Base-by-base conservation (phyloP, 2,329 filamentous ascomycete species). In the Sporothrix curviconia region DNA sequence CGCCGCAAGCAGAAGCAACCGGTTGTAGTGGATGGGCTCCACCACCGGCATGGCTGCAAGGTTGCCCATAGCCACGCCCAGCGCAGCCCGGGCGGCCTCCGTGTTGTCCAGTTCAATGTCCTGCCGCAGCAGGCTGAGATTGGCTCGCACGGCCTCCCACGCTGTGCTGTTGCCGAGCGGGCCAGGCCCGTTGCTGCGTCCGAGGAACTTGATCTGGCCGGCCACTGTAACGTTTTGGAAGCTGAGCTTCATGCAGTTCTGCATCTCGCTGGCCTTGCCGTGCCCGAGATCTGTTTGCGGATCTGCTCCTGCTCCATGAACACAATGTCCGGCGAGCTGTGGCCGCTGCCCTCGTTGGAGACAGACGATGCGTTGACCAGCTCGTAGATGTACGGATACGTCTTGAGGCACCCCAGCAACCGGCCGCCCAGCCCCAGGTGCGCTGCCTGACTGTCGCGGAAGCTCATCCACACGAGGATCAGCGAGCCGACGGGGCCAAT, bases 151-250 rank as follows among this genome's bases (percentile, higher is more conserved):
- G 3, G 55, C 36, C 6, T 57, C 34, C 55, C 55, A 57, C 4
- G 34, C 55, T 1, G 36, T 22, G 32, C 17, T n/a, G 4, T 46
- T 19, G 7, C 43, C 14, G 6, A 51, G 22, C 9, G 55, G 17
- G 17, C 24, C 9, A 6, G 19, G 34, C 8, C 36, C 12, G 12
- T 56, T 15, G 17, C 57, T 52, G 22, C 57, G 43, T 2, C 57
- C 57, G 2, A 59, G 57, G 34, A 59, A 46, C 30, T 56, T 56
- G 36, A 59, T 56, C 57, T 59, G 57, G 30, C 46, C 53, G 6
- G 52, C 57, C 4, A 59, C 53, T 2, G 57, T 59, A 2, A 56
- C 57, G 39, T 56, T 59, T 19, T 52, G 51, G 34, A 56, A 56
- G 15, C 52, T 52, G 14, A 59, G 57, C 22, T 36, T 50, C 57